These are phyloP conservation scores for Suillus subaureus DNA, from an alignment of 768 basidiomycete genomes.

Conservation along the genomic window DNA sequence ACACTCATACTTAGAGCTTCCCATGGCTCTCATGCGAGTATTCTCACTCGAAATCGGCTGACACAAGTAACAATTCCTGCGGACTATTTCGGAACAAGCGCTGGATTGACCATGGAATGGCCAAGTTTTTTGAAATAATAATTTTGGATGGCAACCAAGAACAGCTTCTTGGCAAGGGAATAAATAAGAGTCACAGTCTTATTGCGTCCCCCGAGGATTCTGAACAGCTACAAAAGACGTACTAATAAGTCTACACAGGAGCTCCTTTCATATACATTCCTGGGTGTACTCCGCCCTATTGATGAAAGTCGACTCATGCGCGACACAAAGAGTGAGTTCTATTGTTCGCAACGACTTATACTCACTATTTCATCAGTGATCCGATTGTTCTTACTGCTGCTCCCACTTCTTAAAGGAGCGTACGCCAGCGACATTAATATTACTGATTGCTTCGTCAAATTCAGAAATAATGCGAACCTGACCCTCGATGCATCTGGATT, in stretches of 20 bases:
- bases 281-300: background rate
- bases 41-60: background rate
- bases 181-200: background rate
- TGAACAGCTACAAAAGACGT: background rate
- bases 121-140: background rate
- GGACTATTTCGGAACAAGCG: background rate
- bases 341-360: background rate
- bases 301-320: background rate
- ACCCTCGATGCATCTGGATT: conserved; percentile 8
- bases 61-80: background rate
- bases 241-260: background rate
- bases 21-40: background rate
- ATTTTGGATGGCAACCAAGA: no score
- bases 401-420: background rate
- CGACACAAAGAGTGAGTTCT: background rate
- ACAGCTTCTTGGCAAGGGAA: background rate
- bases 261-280: background rate
- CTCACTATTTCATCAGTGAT: background rate
- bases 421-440: conserved; percentile 9
- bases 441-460: conserved; percentile 14
- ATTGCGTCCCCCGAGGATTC: background rate
- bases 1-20: no score
- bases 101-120: background rate
- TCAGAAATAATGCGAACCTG: conserved; percentile 7
- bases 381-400: background rate